These are phyloP conservation scores for Melampsora americana DNA, from an alignment of 1,284 basidiomycete genomes.

Conservation along the genomic window DNA sequence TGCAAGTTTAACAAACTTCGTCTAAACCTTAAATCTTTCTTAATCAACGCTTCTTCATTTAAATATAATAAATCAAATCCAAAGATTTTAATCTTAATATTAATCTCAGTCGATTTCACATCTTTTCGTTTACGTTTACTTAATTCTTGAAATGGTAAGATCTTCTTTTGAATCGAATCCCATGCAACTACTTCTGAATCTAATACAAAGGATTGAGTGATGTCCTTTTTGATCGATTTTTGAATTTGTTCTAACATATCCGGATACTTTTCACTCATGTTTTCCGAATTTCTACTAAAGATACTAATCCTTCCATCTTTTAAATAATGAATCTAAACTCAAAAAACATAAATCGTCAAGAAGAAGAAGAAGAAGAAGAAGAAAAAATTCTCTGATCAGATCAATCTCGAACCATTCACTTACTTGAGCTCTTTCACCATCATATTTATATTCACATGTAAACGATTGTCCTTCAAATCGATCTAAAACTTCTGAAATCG, in stretches of 20 bases:
- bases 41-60: slow-evolving; percentile 69
- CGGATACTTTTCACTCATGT: slow-evolving; percentile 99
- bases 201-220: slow-evolving; percentile 80
- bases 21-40: slow-evolving; percentile 68
- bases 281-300: slow-evolving; percentile 95
- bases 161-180: slow-evolving; percentile 68
- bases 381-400: too few species aligned
- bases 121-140: slow-evolving; percentile 94
- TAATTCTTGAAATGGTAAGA: slow-evolving; percentile 97
- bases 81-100: slow-evolving; percentile 90
- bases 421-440: slow-evolving; percentile 93
- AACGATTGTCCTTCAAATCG: slow-evolving; percentile 92
- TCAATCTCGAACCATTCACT: too few species aligned
- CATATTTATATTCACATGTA: slow-evolving; percentile 99
- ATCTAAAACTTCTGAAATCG: slow-evolving; percentile 96
- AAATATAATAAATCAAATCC: slow-evolving; percentile 92
- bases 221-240: slow-evolving; percentile 70
- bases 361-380: slow-evolving; percentile 45
- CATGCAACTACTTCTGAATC: slow-evolving; percentile 97
- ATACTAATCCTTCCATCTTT: slow-evolving; percentile 76
- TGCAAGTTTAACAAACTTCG: slow-evolving; percentile 72
- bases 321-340: slow-evolving; percentile 72
- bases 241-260: slow-evolving; percentile 92
- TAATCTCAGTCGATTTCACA: slow-evolving; percentile 91
- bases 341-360: background rate